phyloP scores from a whole-genome alignment of 2,329 filamentous ascomycete species.

The Aspergillus neoniger region DNA sequence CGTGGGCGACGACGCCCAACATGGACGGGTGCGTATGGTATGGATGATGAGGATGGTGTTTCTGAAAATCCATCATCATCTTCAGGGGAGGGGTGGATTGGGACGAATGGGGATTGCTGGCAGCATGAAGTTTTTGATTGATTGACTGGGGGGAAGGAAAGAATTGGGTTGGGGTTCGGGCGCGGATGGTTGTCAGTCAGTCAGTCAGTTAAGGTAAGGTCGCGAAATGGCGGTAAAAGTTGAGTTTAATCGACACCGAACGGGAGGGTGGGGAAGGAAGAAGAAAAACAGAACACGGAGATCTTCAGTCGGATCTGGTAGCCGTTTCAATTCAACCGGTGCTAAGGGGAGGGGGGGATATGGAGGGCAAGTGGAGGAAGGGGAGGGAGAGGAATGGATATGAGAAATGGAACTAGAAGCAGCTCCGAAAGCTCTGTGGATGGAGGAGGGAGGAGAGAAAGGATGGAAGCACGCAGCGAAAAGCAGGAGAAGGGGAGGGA shows the following conservation, averaged over 20 bases:
- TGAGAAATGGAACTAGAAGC: neutral
- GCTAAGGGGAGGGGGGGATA: neutral
- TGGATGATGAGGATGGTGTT: conserved; percentile 20
- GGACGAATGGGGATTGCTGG: neutral
- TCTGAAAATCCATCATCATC: conserved; percentile 32
- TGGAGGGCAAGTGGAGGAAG: too few relatives aligned
- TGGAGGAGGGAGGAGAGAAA: conserved; percentile 1
- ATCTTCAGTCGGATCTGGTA: neutral
- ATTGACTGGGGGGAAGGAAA: neutral
- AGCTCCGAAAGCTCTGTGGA: conserved; percentile 8
- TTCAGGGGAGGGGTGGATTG: conserved; percentile 1
- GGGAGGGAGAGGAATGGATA: neutral
- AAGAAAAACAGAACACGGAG: neutral
- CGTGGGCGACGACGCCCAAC: conserved; percentile 31
- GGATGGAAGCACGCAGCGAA: neutral
- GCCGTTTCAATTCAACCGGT: neutral
- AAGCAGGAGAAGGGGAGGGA: conserved; percentile 9
- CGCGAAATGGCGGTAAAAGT: conserved; percentile 22
- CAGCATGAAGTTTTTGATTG: neutral
- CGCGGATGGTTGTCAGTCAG: neutral
- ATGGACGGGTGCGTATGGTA: conserved; percentile 37
- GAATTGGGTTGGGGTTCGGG: conserved; percentile 7
- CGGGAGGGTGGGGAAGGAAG: neutral
- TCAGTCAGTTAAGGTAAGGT: neutral
- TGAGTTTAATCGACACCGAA: neutral